phyloP scores from a whole-genome alignment of 192 early-diverging fungal species.

The Podila horticola region DNA sequence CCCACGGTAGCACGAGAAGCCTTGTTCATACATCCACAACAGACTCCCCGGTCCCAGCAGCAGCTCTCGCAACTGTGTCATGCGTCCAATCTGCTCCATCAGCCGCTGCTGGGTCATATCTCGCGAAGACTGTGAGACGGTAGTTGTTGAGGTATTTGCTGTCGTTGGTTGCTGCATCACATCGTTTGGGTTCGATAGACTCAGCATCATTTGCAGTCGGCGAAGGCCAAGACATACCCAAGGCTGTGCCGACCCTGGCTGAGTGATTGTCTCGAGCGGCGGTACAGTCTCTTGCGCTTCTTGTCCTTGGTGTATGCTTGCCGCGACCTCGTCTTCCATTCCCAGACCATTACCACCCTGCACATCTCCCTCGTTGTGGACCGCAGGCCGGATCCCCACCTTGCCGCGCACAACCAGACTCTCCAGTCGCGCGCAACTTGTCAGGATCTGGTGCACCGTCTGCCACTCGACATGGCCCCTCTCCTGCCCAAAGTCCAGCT shows the following conservation, averaged over 20 bases:
- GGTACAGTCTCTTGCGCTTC: neutral
- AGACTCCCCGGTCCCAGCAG: slow-evolving; percentile 1
- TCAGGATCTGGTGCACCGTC: slow-evolving; percentile 6
- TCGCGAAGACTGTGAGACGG: neutral
- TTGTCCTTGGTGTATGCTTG: neutral
- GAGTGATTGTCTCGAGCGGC: neutral
- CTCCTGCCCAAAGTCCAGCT: slow-evolving; percentile 15
- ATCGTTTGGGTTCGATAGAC: neutral
- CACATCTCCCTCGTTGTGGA: neutral
- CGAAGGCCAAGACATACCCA: slow-evolving; percentile 19
- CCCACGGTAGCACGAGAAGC: slow-evolving; percentile 3
- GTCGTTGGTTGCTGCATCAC: neutral
- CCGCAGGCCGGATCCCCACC: slow-evolving; percentile 1
- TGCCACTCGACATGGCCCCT: neutral
- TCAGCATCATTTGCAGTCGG: slow-evolving; percentile 9
- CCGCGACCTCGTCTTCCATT: neutral
- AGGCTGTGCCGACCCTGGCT: neutral
- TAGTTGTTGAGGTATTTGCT: slow-evolving; percentile 1
- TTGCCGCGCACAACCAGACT: slow-evolving; percentile 7
- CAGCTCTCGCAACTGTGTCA: neutral
- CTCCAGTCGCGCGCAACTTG: slow-evolving; percentile 6
- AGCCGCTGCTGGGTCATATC: neutral
- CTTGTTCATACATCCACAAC: slow-evolving; percentile 7
- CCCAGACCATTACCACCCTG: neutral
- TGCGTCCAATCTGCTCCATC: slow-evolving; percentile 11